Base-by-base conservation (phyloP, 2,329 filamentous ascomycete genomes). In the Leptographium galeiforme region DNA sequence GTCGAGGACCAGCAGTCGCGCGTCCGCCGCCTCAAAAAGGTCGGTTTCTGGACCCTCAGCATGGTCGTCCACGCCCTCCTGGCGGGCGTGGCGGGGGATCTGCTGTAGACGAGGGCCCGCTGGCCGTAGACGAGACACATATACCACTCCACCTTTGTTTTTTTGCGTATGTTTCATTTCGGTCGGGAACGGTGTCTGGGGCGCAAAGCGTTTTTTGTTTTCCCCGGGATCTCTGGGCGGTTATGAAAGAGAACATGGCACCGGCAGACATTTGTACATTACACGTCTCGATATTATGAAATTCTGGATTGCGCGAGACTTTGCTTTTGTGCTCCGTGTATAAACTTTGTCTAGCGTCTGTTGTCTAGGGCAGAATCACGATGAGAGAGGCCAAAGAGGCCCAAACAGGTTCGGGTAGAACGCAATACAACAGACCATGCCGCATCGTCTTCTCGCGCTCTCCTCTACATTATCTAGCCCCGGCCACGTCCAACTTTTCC, bases 1-100 rank as follows among this genome's bases (percentile, higher is more conserved):
- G 89, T 98, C 36, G 84, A 89, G 57, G 86, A 96, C 68, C 86
- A 93, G 61, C 85, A 95, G 66, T 87, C 85, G 59, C 82, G 89
- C 51, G 85, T 89, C 60, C 78, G 91, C 50, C 78, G 93, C 46
- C 85, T 98, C 65, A 95, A 90, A 67, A 95, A 97, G 70, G 93
- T 69, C 33, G 93, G 93, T 36, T 84, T 97, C 62, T 98, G 93
- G 93, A 95, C 89, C 4, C 75, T 97, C 53, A 90, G 91, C 61
- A 73, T 98, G 54, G 88, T 91, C 8, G 87, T 91, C 8, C 93
- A 98, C 66, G 93, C 91, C 4, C 77, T 98, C 39, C 93, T 97
- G 64, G 85, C 97, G 71, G 93, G 93, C 11, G 86, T 97, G 75
- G 91, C 90, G 6, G 91, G 91, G 16, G 93, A 89, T 59, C 72